Base-by-base conservation (phyloP, 441 rosid genomes). In the Gossypium gossypioides region DNA sequence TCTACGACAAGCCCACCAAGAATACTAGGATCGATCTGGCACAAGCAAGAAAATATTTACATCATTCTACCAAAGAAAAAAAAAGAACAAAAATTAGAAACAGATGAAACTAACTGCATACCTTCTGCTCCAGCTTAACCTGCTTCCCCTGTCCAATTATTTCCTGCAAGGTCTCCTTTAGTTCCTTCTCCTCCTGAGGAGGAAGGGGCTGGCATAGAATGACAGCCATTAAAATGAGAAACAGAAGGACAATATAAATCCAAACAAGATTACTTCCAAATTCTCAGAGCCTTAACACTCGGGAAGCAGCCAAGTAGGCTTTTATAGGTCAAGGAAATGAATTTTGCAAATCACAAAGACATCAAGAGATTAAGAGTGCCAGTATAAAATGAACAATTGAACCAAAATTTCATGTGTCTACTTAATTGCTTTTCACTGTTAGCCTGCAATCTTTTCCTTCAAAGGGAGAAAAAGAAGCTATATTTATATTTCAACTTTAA, bases 1-100 rank as follows among this genome's bases (percentile, higher is more conserved):
- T 91, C 93, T 6, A 94, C 89, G 40, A 90, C 83, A 2, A 94
- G 81, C 60, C 98, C 98, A 57, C 96, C 97, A 19, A 88, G 91
- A 81, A 94, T 91, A 55, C 87, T 91, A 0, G 96, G 90, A 82
- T 94, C 96, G 76, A 94, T 87, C 98, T 94, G 88, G 76, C 60
- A 69, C 44, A 71, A 68, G 69, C 27, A 22, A 15, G 54, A 27
- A 12, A 70, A 6, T 68, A 9, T 32, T 51, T 34, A 21, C 64
- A 22, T 55, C 32, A 64, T 13, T 5, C 27, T 69, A 13, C 24
- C 8, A 6, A 32, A 32, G 8, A 6, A 44, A n/a, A 15, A 6
- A 6, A 7, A 51, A 51, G 1, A 6, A 9, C 0, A 18, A 12
- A 7, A n/a, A 69, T 48, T 4, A 50, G 16, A 25, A 6, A 55